Evolutionary conservation across 2,329 filamentous ascomycete genomes (phyloP).

Genomic region (Metarhizium guizhouense): DNA sequence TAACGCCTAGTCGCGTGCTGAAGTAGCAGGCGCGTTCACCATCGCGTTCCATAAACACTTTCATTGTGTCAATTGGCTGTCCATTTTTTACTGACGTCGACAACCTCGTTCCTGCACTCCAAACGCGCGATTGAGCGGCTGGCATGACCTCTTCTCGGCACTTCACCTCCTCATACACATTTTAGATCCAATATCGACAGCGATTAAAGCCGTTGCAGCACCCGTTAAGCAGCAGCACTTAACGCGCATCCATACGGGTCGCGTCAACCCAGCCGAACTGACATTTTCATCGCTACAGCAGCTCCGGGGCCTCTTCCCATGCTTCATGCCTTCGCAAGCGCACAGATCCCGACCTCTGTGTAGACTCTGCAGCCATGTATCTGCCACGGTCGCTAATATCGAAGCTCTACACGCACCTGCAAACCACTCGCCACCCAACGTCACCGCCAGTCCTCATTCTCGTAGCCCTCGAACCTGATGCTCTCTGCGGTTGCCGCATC

Average conservation of each 20-base stretch:
- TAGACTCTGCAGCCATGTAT: conserved; percentile 59
- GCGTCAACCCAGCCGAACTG: not conserved
- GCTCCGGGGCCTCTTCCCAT: conserved; percentile 2
- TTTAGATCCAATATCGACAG: not conserved
- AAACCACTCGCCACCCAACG: conserved; percentile 77
- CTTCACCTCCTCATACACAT: not conserved
- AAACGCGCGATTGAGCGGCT: not conserved
- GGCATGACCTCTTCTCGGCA: not conserved
- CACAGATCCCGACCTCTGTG: conserved; percentile 19
- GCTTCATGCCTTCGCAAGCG: conserved; percentile 17
- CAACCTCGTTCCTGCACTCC: not conserved
- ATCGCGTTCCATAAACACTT: conserved; percentile 13
- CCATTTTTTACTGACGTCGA: not conserved
- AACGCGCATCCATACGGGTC: not conserved
- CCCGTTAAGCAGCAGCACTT: not conserved
- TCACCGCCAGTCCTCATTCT: conserved; percentile 87
- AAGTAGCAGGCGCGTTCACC: conserved; percentile 14
- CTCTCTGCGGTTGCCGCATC: conserved; percentile 90
- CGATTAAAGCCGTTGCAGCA: not conserved
- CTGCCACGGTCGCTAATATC: conserved; percentile 83
- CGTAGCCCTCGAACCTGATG: conserved; percentile 88
- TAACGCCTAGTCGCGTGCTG: conserved; percentile 1
- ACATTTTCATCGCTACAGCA: not conserved
- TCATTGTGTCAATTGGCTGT: not conserved
- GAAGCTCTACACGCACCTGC: conserved; percentile 83